A percentile compares a stretch with the other conserved stretches of the same genome.
phyloP scores from a whole-genome alignment of 2,329 filamentous ascomycete genomes.

The Harringtonia lauricola region DNA sequence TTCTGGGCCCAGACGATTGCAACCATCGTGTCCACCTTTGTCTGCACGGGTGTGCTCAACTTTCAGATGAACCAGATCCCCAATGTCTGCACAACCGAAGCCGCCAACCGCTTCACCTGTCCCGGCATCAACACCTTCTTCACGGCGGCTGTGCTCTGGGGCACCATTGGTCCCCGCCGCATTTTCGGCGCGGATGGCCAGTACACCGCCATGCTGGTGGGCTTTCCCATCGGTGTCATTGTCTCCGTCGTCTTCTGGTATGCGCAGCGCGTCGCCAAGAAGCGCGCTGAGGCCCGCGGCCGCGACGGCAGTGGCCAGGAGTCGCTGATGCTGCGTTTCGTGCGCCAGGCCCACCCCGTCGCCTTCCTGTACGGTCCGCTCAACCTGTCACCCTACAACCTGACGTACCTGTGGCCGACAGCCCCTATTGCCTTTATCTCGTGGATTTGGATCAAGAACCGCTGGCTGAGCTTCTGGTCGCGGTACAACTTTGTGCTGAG shows the following conservation, averaged over 20 bases:
- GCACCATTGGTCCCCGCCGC: conserved; percentile 44
- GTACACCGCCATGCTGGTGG: conserved; percentile 30
- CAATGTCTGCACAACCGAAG: too few relatives aligned
- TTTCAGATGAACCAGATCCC: conserved; percentile 1
- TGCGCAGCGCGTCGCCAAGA: too few relatives aligned
- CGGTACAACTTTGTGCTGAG: conserved; percentile 24
- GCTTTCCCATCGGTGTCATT: too few relatives aligned
- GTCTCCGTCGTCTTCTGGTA: too few relatives aligned
- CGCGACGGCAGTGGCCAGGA: too few relatives aligned
- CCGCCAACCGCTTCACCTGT: conserved; percentile 38
- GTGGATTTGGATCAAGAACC: conserved; percentile 15
- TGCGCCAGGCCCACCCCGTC: conserved; percentile 7
- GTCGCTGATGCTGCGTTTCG: too few relatives aligned
- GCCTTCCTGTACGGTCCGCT: conserved; percentile 6
- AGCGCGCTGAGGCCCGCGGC: too few relatives aligned
- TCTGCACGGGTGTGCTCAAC: conserved; percentile 24
- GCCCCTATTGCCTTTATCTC: conserved; percentile 13
- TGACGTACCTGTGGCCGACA: conserved; percentile 11
- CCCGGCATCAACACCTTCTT: conserved; percentile 48
- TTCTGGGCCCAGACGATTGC: conserved; percentile 26
- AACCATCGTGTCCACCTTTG: conserved; percentile 21
- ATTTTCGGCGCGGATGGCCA: conserved; percentile 36
- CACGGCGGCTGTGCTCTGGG: conserved; percentile 43
- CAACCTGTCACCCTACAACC: conserved; percentile 9
- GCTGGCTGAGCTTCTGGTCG: conserved; percentile 14